Base-by-base conservation (phyloP, 2,329 filamentous ascomycete genomes). In the Didymella keratinophila region DNA sequence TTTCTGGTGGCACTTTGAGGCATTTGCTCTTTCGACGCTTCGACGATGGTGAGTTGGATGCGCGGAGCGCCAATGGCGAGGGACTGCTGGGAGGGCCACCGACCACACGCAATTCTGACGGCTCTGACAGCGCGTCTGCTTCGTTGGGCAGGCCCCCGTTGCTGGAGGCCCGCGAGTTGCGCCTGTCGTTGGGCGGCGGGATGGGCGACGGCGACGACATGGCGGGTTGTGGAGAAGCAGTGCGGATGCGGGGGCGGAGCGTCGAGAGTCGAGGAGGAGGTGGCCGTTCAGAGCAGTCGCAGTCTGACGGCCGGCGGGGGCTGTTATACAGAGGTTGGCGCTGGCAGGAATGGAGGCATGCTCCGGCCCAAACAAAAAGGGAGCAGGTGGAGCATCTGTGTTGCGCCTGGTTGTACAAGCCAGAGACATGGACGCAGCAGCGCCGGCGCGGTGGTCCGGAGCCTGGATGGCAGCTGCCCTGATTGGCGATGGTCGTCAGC, bases 1-100 rank as follows among this genome's bases (percentile, higher is more conserved):
- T 73, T 69, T 89, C 86, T 61, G 87, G 76, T 14, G 74, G 68
- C 41, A 71, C 60, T 48, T 73, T 74, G 62, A 71, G 61, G 60
- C 67, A 66, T 52, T 66, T 68, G 66, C 68, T 74, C 62, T 71
- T 69, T 46, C 71, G 74, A 59, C 67, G 72, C 72, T 71, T 74
- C 60, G 70, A 70, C 18, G 71, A 75, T 39, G 71, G 74, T 65
- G 74, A 76, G 70, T 76, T 70, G 61, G 72, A 75, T 56, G 73
- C 75, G 65, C 73, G 71, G 27, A 77, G 70, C 49, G 74, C 75
- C 55, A 78, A 62, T 20, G 76, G 76, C 58, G 75, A 77, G 56
- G 75, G 76, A 47, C 69, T 72, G 65, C 60, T 67, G 37, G 76
- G 76, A 70, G 75, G 75, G 60, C 72, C 71, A 67, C 76, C 76